Evolutionary conservation across 331 rosid genomes (phyloP), one percentile per base, ranked within the genome.

Genomic region (Acacia concinna): DNA sequence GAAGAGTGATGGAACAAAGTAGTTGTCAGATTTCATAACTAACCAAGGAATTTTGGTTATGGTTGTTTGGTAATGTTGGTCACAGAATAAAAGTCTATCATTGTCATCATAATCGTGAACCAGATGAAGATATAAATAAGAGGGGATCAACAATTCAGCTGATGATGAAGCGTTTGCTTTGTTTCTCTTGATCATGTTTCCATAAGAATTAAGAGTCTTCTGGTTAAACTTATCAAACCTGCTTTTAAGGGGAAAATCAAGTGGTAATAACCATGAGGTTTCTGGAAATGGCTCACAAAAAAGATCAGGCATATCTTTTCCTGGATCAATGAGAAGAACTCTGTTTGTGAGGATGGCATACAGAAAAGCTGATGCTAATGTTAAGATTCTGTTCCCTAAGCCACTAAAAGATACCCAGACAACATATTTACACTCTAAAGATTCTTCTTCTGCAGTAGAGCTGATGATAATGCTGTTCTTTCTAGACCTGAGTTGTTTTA

Each of bases 1-100:
- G 88, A 93, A 93, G 32, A 91, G 86, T 5, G 93, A 89, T 4
- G 97, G 93, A 43, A 88, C 74, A 83, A 93, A 88, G 84, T 93
- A 93, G 75, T 79, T 81, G 71, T 93, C 84, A 0, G 97, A 75
- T 86, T 79, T 91, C 84, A 91, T 57, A 21, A 89, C 30, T 52
- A 93, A 81, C 93, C 89, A 89, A 46, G 88, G 88, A 1, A 87
- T 84, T 79, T 71, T 76, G 41, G 46, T 75, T 1, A 64, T 70
- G 76, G 84, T 57, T 51, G 27, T 57, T 69, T 91, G 91, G 31
- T 91, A 91, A 28, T 90, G 80, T 79, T 91, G 81, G 77, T 88
- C 97, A 68, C 94, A 93, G 82, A 91, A 89, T 83, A 93, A 85
- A 12, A 88, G 87, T 56, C 85, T 89, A 81, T 93, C 94, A 13